Evolutionary conservation across 345 rosid genomes (phyloP), one percentile per base, ranked within the genome.

Genomic region (Linum trigynum): DNA sequence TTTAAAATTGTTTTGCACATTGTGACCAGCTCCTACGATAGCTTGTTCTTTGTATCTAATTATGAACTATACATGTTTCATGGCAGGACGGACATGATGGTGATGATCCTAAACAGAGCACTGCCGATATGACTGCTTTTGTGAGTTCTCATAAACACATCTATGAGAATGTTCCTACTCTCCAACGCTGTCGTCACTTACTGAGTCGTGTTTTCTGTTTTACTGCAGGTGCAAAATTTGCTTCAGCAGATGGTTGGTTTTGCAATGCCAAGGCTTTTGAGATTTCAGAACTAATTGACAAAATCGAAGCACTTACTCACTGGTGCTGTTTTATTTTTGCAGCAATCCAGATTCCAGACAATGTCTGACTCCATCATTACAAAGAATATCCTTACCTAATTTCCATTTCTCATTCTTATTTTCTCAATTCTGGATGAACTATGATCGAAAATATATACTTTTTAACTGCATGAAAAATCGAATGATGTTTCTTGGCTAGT

Each of bases 31-130:
- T 16, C 11, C 10, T 17, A 12, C 10, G 23, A 2, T 9, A 48
- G 38, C 8, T 57, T 17, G 23, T 7, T 17, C 38, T 57, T 10
- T 5, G 61, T 57, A 16, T 57, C 38, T 57, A 23, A 57, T 2
- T 37, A 4, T 5, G 35, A 5, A 1, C 23, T 57, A 37, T n/a
- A 16, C 8, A 14, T 57, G 60, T 16, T 57, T 16, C 12, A 10
- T 71, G 39, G 71, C 78, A 89, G 98, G 95, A 89, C 42, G 92
- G 91, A 3, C 82, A 89, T 56, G 89, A 82, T 74, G 80, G 92
- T 4, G 95, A 85, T 61, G 87, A 84, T 65, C 71, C 79, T 4
- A 86, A 91, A 80, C 90, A 88, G 72, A 82, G 79, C 76, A 72
- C 85, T 63, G 81, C 83, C 48, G 92, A 86, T 57, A 81, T 84